These are phyloP conservation scores for Ogataea thermomethanolica DNA, from an alignment of 805 yeast genomes.

Conservation along the genomic window DNA sequence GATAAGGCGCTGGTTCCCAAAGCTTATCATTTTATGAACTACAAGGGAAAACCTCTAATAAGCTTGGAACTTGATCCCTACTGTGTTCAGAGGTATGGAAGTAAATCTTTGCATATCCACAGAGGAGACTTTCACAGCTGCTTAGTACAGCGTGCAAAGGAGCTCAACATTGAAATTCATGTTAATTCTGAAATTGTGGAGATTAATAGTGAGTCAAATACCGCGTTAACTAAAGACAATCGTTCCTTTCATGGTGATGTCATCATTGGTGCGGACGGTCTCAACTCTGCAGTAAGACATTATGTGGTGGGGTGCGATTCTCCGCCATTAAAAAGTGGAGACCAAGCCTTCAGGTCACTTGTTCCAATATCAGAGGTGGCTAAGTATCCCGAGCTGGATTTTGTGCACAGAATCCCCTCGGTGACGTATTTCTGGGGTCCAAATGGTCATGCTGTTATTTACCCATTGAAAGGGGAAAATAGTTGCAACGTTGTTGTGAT, in stretches of 20 bases:
- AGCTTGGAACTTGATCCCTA: constrained; percentile 13
- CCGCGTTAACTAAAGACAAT: constrained; percentile 11
- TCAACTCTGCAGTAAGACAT: constrained; percentile 13
- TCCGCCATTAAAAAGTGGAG: constrained; percentile 13
- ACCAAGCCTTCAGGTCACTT: constrained; percentile 16
- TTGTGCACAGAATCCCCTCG: constrained; percentile 14
- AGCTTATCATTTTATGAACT: constrained; percentile 12
- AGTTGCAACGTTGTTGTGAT: constrained; percentile 18
- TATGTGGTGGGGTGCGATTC: constrained; percentile 6
- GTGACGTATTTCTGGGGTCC: constrained; percentile 20
- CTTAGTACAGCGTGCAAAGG: constrained; percentile 10
- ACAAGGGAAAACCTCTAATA: constrained; percentile 13
- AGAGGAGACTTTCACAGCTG: constrained; percentile 17
- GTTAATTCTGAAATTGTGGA: constrained; percentile 9
- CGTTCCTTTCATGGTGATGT: constrained; percentile 12
- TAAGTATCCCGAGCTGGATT: constrained; percentile 16
- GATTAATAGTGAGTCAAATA: constrained; percentile 9
- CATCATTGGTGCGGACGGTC: constrained; percentile 19
- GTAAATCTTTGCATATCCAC: constrained; percentile 17
- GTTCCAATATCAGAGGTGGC: constrained; percentile 14
- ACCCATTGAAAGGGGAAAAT: constrained; percentile 18
- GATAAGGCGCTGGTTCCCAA: constrained; percentile 12
- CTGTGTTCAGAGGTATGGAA: constrained; percentile 12
- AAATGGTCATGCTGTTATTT: constrained; percentile 15
- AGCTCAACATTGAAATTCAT: constrained; percentile 8